Evolutionary conservation across 2,329 filamentous ascomycete genomes (phyloP).

Genomic region (Byssothecium circinans): DNA sequence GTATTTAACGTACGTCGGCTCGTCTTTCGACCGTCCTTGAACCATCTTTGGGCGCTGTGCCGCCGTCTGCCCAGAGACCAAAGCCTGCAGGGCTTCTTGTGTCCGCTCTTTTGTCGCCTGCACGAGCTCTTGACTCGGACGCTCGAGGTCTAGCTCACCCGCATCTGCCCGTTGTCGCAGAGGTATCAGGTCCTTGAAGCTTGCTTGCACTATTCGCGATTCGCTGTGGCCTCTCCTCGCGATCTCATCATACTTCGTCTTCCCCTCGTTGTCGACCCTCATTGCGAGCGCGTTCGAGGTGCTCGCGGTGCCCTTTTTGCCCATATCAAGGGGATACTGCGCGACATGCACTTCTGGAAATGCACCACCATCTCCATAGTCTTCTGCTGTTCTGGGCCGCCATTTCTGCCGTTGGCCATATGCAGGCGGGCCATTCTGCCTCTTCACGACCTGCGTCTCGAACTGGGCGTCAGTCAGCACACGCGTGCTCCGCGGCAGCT

Average conservation of each 20-base stretch:
- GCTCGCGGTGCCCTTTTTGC: slow-evolving; percentile 63
- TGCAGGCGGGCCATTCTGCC: slow-evolving; percentile 79
- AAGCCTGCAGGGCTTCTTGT: slow-evolving; percentile 76
- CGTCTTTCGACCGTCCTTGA: slow-evolving; percentile 75
- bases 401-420: slow-evolving; percentile 88
- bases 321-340: slow-evolving; percentile 96
- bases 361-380: slow-evolving; percentile 91
- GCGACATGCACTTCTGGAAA: slow-evolving; percentile 93
- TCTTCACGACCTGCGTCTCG: slow-evolving; percentile 73
- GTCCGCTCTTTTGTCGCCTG: slow-evolving; percentile 83
- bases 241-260: slow-evolving; percentile 95
- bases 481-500: slow-evolving; percentile 73
- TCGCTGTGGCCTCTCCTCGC: slow-evolving; percentile 85
- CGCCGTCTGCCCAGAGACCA: slow-evolving; percentile 83
- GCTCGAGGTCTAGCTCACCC: slow-evolving; percentile 83
- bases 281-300: slow-evolving; percentile 87
- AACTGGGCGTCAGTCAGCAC: slow-evolving; percentile 78
- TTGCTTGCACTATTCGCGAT: slow-evolving; percentile 84
- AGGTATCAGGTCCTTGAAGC: slow-evolving; percentile 95
- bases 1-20: slow-evolving; percentile 92
- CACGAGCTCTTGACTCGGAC: slow-evolving; percentile 83
- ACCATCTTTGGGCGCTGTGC: slow-evolving; percentile 97
- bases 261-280: slow-evolving; percentile 86
- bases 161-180: slow-evolving; percentile 89
- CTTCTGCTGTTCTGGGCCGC: slow-evolving; percentile 84